Evolutionary conservation across 805 yeast species (phyloP).

Genomic region (Lipomyces japonicus): DNA sequence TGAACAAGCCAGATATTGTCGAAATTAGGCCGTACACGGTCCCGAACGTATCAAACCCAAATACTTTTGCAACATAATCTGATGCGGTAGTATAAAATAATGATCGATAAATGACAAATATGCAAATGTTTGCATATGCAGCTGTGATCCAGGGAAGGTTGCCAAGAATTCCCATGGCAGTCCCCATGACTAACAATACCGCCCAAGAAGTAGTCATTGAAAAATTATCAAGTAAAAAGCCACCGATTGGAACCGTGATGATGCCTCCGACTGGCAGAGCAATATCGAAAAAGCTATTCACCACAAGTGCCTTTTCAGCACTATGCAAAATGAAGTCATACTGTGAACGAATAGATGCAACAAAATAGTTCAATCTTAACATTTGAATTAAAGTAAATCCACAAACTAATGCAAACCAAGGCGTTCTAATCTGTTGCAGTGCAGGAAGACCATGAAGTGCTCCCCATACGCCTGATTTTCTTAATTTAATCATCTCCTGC

Average conservation of each 20-base stretch:
- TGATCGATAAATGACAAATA: slow-evolving; percentile 81
- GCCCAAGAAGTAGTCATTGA: slow-evolving; percentile 52
- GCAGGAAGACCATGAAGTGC: slow-evolving; percentile 63
- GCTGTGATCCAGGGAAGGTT: slow-evolving; percentile 47
- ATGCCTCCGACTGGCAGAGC: slow-evolving; percentile 89
- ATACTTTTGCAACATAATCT: slow-evolving; percentile 86
- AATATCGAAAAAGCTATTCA: slow-evolving; percentile 76
- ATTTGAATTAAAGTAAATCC: slow-evolving; percentile 79
- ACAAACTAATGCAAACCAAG: slow-evolving; percentile 79
- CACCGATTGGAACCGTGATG: slow-evolving; percentile 81
- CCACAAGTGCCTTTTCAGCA: slow-evolving; percentile 47
- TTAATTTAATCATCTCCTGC: slow-evolving; percentile 29
- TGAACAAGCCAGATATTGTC: slow-evolving; percentile 76
- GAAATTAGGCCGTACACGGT: slow-evolving; percentile 85
- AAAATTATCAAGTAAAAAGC: slow-evolving; percentile 69
- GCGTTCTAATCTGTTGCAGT: slow-evolving; percentile 45
- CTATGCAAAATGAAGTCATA: slow-evolving; percentile 65
- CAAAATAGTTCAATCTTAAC: slow-evolving; percentile 88
- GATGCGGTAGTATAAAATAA: slow-evolving; percentile 90
- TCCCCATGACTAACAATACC: slow-evolving; percentile 52
- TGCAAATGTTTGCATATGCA: slow-evolving; percentile 64
- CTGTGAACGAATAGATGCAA: slow-evolving; percentile 83
- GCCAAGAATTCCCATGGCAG: slow-evolving; percentile 69
- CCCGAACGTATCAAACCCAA: slow-evolving; percentile 90
- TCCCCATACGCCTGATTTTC: slow-evolving; percentile 61